Evolutionary conservation across 106 monocot species (phyloP).

Genomic region (Allium fistulosum): DNA sequence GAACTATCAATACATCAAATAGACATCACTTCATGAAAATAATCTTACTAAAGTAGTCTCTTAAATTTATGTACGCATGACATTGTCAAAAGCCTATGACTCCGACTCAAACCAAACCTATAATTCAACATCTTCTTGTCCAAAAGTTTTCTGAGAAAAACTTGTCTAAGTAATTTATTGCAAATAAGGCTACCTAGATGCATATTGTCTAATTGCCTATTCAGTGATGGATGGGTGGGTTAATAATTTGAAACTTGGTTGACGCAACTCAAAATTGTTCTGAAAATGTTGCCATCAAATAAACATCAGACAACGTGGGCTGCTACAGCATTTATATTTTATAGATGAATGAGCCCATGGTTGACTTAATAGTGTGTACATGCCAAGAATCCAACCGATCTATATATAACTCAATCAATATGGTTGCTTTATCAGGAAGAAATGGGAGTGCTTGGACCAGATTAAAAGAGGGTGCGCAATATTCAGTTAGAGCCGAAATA

Average conservation of each 20-base stretch:
- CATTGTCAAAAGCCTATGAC: constrained; percentile 1
- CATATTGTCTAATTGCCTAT: background rate
- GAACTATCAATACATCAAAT: too few relatives aligned
- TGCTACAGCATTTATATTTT: background rate
- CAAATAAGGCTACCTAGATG: background rate
- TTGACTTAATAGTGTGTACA: too few relatives aligned
- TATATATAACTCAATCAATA: background rate
- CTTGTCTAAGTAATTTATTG: background rate
- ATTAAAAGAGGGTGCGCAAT: too few relatives aligned
- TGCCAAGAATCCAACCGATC: too few relatives aligned
- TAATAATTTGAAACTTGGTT: background rate
- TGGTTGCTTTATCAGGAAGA: background rate
- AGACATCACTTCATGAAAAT: too few relatives aligned
- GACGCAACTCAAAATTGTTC: background rate
- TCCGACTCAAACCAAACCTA: constrained; percentile 6
- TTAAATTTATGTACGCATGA: too few relatives aligned
- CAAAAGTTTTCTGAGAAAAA: background rate
- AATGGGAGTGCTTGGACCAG: background rate
- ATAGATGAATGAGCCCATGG: too few relatives aligned
- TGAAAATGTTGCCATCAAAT: background rate
- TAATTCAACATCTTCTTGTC: background rate
- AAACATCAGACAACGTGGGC: background rate
- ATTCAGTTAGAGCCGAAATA: background rate
- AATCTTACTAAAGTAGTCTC: too few relatives aligned
- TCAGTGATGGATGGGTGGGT: background rate